Evolutionary conservation across 495 filamentous ascomycete species (phyloP).

Genomic region (Hypomontagnella submonticulosa): DNA sequence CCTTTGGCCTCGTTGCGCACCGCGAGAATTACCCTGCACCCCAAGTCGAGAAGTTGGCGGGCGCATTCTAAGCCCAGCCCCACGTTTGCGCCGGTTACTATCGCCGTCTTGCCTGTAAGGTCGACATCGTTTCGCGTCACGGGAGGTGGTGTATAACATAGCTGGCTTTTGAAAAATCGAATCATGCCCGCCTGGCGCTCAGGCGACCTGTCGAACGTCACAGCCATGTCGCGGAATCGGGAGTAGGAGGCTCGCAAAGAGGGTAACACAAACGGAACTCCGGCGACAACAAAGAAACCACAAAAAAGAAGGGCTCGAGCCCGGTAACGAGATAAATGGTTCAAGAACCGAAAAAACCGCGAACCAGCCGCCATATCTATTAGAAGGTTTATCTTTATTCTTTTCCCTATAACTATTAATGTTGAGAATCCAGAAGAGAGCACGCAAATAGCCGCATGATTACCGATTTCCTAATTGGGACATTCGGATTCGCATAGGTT

Average conservation of each 20-base stretch:
- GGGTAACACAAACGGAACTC: no score
- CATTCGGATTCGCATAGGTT: no score
- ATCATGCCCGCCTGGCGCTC: constrained; percentile 15
- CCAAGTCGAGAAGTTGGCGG: constrained; percentile 55
- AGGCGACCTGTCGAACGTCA: constrained; percentile 13
- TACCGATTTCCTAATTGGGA: no score
- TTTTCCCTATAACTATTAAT: no score
- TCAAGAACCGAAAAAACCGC: no score
- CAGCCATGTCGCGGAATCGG: background rate
- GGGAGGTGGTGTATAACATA: background rate
- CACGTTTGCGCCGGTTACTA: constrained; percentile 64
- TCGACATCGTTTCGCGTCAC: constrained; percentile 37
- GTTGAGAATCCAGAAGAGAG: no score
- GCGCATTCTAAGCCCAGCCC: constrained; percentile 61
- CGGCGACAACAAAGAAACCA: no score
- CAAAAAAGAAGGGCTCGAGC: no score
- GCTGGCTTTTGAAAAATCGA: constrained; percentile 12
- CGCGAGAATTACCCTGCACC: constrained; percentile 59
- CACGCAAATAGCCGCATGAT: no score
- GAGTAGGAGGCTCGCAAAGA: background rate
- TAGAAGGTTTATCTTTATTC: no score
- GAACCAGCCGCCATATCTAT: no score
- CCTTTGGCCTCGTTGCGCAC: constrained; percentile 60
- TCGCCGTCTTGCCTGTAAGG: constrained; percentile 41
- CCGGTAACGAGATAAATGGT: background rate